Conservation (phyloP, 2,329 filamentous ascomycete genomes). For the Grosmannia penicillata region DNA sequence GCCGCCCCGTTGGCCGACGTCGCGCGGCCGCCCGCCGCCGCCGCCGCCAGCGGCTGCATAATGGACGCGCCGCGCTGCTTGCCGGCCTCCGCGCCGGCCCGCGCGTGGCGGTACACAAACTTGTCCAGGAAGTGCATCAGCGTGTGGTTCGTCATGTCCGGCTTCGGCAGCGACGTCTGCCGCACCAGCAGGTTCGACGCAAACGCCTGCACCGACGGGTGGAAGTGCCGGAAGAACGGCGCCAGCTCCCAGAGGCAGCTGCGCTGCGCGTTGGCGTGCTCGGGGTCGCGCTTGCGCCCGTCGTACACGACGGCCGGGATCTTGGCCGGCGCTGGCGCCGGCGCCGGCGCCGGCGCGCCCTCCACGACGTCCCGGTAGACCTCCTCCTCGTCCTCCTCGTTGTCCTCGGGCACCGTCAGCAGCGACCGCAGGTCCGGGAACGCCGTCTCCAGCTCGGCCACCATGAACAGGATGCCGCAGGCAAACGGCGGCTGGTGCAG, state of each 20-base stretch:
- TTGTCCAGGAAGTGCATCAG: conserved; percentile 93
- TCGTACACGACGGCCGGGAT: conserved; percentile 44
- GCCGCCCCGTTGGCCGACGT: conserved; percentile 21
- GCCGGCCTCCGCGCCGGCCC: conserved; percentile 38
- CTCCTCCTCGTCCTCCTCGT: conserved; percentile 57
- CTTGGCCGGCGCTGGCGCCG: conserved; percentile 13
- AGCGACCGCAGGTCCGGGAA: conserved; percentile 72
- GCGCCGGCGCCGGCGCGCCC: conserved; percentile 27
- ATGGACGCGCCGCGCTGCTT: conserved; percentile 66
- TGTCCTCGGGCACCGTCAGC: conserved; percentile 65
- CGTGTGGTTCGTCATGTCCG: conserved; percentile 78
- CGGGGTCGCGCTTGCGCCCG: conserved; percentile 78
- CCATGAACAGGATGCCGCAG: conserved; percentile 81
- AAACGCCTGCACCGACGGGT: conserved; percentile 81
- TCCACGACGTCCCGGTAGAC: conserved; percentile 33
- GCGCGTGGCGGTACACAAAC: conserved; percentile 94
- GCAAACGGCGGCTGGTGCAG: conserved; percentile 87
- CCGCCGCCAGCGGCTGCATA: conserved; percentile 72
- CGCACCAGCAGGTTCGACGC: conserved; percentile 56
- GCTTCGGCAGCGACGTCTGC: conserved; percentile 65
- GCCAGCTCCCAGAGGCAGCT: conserved; percentile 90
- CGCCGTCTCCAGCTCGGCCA: conserved; percentile 62
- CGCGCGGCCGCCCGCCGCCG: conserved; percentile 19
- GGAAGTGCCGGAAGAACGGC: conserved; percentile 71
- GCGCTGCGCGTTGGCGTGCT: conserved; percentile 82